Base-by-base conservation (phyloP, 2,329 filamentous ascomycete genomes). In the Venturia effusa region DNA sequence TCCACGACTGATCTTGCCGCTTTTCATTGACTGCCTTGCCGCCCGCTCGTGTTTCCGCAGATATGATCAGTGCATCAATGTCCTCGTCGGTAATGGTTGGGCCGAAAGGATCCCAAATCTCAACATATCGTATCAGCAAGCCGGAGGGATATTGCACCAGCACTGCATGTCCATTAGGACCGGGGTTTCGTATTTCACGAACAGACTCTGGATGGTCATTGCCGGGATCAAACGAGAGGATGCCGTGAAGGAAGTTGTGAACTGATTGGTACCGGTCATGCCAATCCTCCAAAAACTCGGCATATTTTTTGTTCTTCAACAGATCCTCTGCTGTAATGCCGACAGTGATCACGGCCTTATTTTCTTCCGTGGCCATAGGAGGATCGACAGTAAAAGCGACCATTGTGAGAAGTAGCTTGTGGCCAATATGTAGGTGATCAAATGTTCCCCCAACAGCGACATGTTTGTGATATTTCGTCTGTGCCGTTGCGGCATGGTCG, bases 331-430 rank as follows among this genome's bases (percentile, higher is more conserved):
- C 92, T 0, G 94, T 96, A 68, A 99, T 89, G 15, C 94, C 94
- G 51, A 97, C 82, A 22, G 92, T 88, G 27, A 57, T 57, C 66
- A 95, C 82, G 13, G 81, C 81, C 66, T 84, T 83, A 17, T 57
- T 57, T 27, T 73, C 69, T 10, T 60, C 55, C 10, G 70, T 66
- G 19, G 60, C 60, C 1, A 64, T 32, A 0, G 79, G 76, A 22
- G 71, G 67, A 45, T 84, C 83, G 64, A 89, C 80, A 19, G 91
- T 81, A 64, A 97, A 83, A 0, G 87, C 84, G 0, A 89, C 90
- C 66, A 92, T 92, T n/a, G 92, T 92, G 24, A 99, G 83, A 24
- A 99, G 83, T n/a, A 97, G 81, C 76, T 97, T 99, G 78, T 99
- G 94, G 6, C 94, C 94, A 4, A 90, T 87, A 73, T 99, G 94